phyloP scores from a whole-genome alignment of 441 rosid genomes.

The Biscutella auriculata region DNA sequence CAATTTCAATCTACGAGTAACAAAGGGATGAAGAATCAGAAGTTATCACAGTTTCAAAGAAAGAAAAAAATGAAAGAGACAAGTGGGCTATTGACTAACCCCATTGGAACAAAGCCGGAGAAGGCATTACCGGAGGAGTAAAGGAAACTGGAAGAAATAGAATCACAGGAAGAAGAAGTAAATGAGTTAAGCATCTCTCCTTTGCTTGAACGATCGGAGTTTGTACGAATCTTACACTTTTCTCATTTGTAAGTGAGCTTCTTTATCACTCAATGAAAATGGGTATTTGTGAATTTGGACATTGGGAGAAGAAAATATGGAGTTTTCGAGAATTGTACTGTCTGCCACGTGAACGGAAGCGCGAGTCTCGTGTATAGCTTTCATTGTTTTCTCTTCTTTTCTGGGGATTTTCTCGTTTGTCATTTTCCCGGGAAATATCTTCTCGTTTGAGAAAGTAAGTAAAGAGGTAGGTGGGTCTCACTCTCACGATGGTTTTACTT shows the following conservation, averaged over 20 bases:
- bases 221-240: background rate
- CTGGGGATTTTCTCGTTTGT: conserved; percentile 13
- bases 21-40: conserved; percentile 5
- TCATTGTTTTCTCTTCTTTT: background rate
- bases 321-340: conserved; percentile 16
- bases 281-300: conserved; percentile 10
- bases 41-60: background rate
- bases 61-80: background rate
- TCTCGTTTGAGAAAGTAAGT: background rate
- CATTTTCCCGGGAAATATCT: conserved; percentile 22
- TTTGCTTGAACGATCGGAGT: background rate
- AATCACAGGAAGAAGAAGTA: conserved; percentile 16
- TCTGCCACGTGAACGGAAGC: conserved; percentile 61
- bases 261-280: background rate
- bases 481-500: too few relatives aligned
- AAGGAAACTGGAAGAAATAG: conserved; percentile 18
- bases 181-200: conserved; percentile 29
- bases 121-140: conserved; percentile 7
- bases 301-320: conserved; percentile 1
- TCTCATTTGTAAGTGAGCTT: background rate
- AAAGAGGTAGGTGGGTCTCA: too few relatives aligned
- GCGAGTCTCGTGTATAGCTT: background rate
- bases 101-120: conserved; percentile 29
- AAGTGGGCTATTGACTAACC: conserved; percentile 23
- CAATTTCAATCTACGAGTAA: conserved; percentile 35